Evolutionary conservation across 2,329 filamentous ascomycete species (phyloP).

Genomic region (Fusarium zealandicum): DNA sequence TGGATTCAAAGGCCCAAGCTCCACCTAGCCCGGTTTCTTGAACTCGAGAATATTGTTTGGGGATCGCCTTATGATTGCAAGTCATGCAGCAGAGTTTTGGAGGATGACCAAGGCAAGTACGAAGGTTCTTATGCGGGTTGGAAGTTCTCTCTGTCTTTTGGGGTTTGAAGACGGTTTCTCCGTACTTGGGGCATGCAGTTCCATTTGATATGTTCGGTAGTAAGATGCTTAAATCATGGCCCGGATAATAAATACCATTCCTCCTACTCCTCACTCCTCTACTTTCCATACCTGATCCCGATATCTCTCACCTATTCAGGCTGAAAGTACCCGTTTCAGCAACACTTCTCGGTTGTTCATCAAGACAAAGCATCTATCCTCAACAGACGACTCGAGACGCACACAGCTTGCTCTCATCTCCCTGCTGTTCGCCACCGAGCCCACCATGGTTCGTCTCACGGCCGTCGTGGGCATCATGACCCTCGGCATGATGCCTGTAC

Average conservation of each 20-base stretch:
- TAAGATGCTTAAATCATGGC: background rate
- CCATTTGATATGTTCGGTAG: background rate
- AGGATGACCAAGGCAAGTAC: too few species aligned
- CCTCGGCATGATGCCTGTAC: background rate
- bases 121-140: too few species aligned
- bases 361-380: too few species aligned
- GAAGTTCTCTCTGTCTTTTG: background rate
- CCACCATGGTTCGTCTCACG: background rate
- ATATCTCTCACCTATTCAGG: too few species aligned
- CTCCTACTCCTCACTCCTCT: too few species aligned
- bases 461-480: background rate
- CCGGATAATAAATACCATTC: too few species aligned
- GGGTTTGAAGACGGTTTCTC: background rate
- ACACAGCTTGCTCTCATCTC: background rate
- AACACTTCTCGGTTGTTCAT: too few species aligned
- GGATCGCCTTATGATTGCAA: too few species aligned
- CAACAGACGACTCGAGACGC: background rate
- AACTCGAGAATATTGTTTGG: background rate
- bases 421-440: too few species aligned
- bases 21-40: slow-evolving; percentile 8
- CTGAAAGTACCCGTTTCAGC: too few species aligned
- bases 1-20: slow-evolving; percentile 52
- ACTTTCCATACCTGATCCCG: too few species aligned
- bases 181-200: background rate
- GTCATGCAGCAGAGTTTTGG: too few species aligned